phyloP scores from a whole-genome alignment of 2,329 filamentous ascomycete genomes.

The Colletotrichum sp. region DNA sequence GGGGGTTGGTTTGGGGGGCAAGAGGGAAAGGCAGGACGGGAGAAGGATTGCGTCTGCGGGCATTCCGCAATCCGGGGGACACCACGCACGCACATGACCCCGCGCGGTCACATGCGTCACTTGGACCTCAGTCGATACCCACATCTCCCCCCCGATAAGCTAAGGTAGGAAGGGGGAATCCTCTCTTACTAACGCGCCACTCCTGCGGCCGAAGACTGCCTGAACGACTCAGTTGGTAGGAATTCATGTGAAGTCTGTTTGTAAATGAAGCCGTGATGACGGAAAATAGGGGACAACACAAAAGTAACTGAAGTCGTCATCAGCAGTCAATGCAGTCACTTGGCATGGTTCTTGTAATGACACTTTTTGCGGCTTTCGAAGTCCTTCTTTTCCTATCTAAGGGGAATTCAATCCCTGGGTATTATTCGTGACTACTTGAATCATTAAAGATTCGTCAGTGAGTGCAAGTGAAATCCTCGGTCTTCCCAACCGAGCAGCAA shows the following conservation, averaged over 20 bases:
- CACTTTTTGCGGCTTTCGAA: neutral
- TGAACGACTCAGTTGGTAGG: neutral
- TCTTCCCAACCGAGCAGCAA: neutral
- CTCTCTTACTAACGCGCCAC: neutral
- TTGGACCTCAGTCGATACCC: neutral
- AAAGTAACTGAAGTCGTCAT: neutral
- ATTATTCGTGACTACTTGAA: neutral
- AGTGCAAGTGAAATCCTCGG: neutral
- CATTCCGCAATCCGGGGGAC: neutral
- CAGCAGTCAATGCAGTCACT: neutral
- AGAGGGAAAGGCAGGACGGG: neutral
- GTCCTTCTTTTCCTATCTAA: neutral
- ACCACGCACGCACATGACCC: neutral
- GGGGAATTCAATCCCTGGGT: neutral
- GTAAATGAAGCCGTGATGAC: neutral
- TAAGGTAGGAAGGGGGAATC: neutral
- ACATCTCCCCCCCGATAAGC: neutral
- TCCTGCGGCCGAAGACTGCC: neutral
- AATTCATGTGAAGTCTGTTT: neutral
- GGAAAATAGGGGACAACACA: neutral
- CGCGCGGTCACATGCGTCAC: slow-evolving; percentile 6
- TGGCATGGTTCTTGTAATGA: neutral
- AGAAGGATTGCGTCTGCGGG: neutral
- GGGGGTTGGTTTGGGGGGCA: neutral
- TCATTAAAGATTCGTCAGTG: neutral